Evolutionary conservation across 306 rosid genomes (phyloP), one percentile per base, ranked within the genome.

Genomic region (Vigna hirtella): DNA sequence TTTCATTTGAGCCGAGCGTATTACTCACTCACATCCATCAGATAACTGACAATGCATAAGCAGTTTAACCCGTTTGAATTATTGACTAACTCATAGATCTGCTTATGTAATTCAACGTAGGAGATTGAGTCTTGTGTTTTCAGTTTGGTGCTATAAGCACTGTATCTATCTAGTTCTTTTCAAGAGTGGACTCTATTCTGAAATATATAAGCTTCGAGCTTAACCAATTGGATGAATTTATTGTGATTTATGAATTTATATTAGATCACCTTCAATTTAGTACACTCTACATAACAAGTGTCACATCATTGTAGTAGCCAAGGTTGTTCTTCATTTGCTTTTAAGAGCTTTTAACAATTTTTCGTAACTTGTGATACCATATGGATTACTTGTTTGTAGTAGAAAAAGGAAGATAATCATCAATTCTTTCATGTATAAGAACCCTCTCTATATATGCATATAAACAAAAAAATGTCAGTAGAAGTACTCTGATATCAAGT

Each of bases 241-340:
- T 59, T 58, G 30, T 65, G 47, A 77, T 52, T 20, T 66, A 22
- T 42, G 11, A 17, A 52, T 34, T 55, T 56, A 38, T 13, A 55
- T 56, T 22, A 8, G 9, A 38, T 40, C 40, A 72, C 16, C 15
- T 40, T 56, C 42, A 34, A 38, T 18, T 20, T 12, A 49, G 4
- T 13, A 36, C 66, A 53, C 12, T 20, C 18, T 17, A 7, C 5
- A 7, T 56, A 53, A 12, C 4, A 17, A 73, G 57, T 15, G 42
- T 59, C 11, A 22, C 34, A 52, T 52, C 50, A 52, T 72, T 71
- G 11, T 24, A 45, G 13, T 59, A 17, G 18, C 34, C 36, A 18
- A 63, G 72, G 62, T 76, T 34, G 38, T 76, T 20, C 61, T 17
- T 13, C 70, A 62, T 48, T 48, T 48, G 16, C 26, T 75, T 26